phyloP scores from a whole-genome alignment of 345 rosid species.

The Reutealis trisperma region DNA sequence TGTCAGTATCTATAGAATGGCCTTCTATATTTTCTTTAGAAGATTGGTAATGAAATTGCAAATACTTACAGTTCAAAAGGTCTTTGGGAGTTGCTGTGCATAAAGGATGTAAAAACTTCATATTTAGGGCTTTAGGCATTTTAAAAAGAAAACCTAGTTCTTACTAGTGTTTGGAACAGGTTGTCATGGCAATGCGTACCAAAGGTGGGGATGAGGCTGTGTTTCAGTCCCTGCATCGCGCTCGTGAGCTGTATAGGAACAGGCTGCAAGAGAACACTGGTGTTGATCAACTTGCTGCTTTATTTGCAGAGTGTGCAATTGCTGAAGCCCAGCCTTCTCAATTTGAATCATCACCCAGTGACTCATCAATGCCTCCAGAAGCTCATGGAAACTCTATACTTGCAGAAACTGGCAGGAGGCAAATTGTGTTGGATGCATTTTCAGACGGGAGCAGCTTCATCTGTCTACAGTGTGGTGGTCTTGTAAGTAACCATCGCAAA shows the following conservation, averaged over 20 bases:
- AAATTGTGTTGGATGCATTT: constrained; percentile 82
- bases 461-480: constrained; percentile 90
- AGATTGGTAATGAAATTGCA: not conserved
- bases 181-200: constrained; percentile 68
- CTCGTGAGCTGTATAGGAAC: constrained; percentile 66
- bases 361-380: constrained; percentile 32
- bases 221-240: constrained; percentile 55
- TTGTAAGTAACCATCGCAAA: constrained; percentile 79
- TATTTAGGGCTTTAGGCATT: not conserved
- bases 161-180: constrained; percentile 45
- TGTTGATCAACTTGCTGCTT: constrained; percentile 77
- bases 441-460: constrained; percentile 94
- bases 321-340: constrained; percentile 68
- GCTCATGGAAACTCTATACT: constrained; percentile 66
- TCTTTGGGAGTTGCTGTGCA: not conserved
- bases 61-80: not conserved
- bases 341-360: constrained; percentile 33
- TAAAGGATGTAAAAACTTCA: not conserved
- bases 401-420: constrained; percentile 75
- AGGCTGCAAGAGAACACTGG: constrained; percentile 55
- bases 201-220: constrained; percentile 88
- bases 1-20: not conserved
- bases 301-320: constrained; percentile 91
- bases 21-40: not conserved
- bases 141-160: not conserved